phyloP scores from a whole-genome alignment of 2,329 filamentous ascomycete species.

The Cercospora brassicicola region DNA sequence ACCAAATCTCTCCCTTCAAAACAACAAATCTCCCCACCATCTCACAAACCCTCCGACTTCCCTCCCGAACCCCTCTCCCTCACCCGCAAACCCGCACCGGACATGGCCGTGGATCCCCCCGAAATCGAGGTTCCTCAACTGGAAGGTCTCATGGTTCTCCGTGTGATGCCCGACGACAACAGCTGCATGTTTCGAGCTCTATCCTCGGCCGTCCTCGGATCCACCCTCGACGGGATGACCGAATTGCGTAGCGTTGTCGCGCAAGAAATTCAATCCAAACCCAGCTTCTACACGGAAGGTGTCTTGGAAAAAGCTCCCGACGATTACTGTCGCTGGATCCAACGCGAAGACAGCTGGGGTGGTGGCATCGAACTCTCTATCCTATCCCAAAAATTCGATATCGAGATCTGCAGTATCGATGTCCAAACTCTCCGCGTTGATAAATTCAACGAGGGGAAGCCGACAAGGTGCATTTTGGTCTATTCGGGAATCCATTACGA shows the following conservation, averaged over 20 bases:
- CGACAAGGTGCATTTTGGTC: slow-evolving; percentile 72
- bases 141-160: slow-evolving; percentile 65
- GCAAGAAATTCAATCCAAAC: slow-evolving; percentile 71
- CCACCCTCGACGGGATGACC: slow-evolving; percentile 63
- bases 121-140: slow-evolving; percentile 60
- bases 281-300: slow-evolving; percentile 70
- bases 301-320: slow-evolving; percentile 70
- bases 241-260: slow-evolving; percentile 77
- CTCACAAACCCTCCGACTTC: slow-evolving; percentile 33
- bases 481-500: slow-evolving; percentile 96
- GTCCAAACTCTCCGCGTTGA: slow-evolving; percentile 69
- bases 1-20: slow-evolving; percentile 31
- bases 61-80: slow-evolving; percentile 40
- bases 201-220: slow-evolving; percentile 71
- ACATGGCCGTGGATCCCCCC: slow-evolving; percentile 59
- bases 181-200: slow-evolving; percentile 91
- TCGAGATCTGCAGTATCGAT: slow-evolving; percentile 83
- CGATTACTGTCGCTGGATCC: slow-evolving; percentile 80
- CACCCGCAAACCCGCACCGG: slow-evolving; percentile 46
- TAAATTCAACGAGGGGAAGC: slow-evolving; percentile 73
- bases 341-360: slow-evolving; percentile 79
- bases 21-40: slow-evolving; percentile 27
- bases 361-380: slow-evolving; percentile 88
- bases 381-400: slow-evolving; percentile 76
- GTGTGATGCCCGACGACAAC: slow-evolving; percentile 97